Evolutionary conservation across 2,329 filamentous ascomycete species (phyloP).

Genomic region (Cyanodermella asteris): DNA sequence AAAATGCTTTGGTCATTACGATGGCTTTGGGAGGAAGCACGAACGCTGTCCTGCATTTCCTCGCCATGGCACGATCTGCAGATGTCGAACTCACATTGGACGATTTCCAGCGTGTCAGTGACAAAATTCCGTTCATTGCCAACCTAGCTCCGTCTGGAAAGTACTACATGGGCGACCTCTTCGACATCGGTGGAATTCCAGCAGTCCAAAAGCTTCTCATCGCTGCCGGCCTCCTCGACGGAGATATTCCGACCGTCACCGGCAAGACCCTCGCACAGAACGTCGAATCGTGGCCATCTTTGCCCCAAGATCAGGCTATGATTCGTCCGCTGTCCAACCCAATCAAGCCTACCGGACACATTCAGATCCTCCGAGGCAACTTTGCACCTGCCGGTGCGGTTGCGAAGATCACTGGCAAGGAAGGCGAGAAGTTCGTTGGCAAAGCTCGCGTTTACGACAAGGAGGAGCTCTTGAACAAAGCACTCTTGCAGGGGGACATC

Average conservation of each 20-base stretch:
- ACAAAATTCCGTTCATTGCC: constrained; percentile 70
- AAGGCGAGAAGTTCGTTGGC: constrained; percentile 63
- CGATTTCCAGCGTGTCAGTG: constrained; percentile 59
- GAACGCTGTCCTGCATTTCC: constrained; percentile 70
- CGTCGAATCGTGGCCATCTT: constrained; percentile 50
- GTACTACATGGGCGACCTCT: constrained; percentile 75
- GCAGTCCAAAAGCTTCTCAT: constrained; percentile 71
- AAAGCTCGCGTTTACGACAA: constrained; percentile 71
- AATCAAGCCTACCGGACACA: constrained; percentile 68
- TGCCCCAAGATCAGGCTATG: constrained; percentile 60
- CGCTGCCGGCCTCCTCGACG: constrained; percentile 53
- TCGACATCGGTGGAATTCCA: constrained; percentile 65
- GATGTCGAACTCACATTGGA: constrained; percentile 57
- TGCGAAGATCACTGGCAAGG: constrained; percentile 91
- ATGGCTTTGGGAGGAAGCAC: constrained; percentile 84
- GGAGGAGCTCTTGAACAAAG: constrained; percentile 55
- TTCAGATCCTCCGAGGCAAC: constrained; percentile 74
- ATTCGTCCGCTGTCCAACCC: constrained; percentile 63
- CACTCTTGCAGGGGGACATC: constrained; percentile 49
- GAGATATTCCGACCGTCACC: constrained; percentile 58
- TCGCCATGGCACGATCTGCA: constrained; percentile 76
- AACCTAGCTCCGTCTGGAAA: constrained; percentile 66
- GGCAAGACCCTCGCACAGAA: constrained; percentile 70
- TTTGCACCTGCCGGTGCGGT: constrained; percentile 67
- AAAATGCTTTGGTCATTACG: constrained; percentile 75